phyloP scores from a whole-genome alignment of 2,329 filamentous ascomycete species.

The Penicillium sp. region DNA sequence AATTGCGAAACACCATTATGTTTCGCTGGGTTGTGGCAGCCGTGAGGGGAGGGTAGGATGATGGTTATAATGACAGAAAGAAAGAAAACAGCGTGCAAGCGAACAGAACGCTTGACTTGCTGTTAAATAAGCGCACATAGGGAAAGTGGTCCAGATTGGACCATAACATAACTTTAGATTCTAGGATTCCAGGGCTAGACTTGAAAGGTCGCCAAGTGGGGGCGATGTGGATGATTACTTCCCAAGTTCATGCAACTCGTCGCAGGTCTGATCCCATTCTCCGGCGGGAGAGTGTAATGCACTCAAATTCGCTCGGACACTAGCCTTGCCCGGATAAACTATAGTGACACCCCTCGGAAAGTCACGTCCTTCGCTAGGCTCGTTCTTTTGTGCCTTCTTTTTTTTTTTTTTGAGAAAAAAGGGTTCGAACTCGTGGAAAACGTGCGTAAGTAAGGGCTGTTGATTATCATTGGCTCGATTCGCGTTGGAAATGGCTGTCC shows the following conservation, averaged over 20 bases:
- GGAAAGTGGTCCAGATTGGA: not conserved
- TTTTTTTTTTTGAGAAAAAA: not conserved
- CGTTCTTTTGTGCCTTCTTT: not conserved
- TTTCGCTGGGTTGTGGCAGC: not conserved
- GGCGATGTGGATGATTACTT: not conserved
- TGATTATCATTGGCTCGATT: constrained; percentile 1
- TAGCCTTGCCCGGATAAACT: constrained; percentile 1
- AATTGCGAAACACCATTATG: constrained; percentile 4
- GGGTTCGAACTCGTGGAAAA: not conserved
- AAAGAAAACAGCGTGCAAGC: not conserved
- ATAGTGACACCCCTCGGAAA: not conserved
- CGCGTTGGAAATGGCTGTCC: constrained; percentile 1
- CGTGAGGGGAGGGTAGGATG: not conserved
- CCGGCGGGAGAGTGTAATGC: not conserved
- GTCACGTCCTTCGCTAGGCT: not conserved
- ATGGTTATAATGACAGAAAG: not conserved
- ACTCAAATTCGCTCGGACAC: constrained; percentile 4
- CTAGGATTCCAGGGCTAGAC: not conserved
- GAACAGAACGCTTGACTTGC: not conserved
- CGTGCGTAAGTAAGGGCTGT: not conserved
- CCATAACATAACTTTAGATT: too few species aligned
- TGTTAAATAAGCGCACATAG: not conserved
- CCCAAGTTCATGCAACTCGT: not conserved
- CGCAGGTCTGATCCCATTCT: not conserved
- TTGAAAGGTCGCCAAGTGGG: not conserved